Base-by-base conservation (phyloP, 2,329 filamentous ascomycete species). In the Cladosporium colombiae region DNA sequence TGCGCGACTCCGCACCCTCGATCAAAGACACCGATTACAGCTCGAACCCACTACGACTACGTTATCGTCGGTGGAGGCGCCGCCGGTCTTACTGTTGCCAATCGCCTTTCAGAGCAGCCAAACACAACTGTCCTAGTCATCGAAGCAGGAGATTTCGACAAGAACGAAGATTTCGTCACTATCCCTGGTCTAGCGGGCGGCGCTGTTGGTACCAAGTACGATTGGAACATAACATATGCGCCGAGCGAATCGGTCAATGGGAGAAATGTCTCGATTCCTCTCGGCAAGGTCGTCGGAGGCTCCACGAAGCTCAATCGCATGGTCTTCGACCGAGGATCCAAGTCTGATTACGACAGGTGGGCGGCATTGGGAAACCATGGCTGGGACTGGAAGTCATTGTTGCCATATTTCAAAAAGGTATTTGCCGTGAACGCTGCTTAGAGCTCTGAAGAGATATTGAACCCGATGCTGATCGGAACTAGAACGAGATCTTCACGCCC, bases 201-300 rank as follows among this genome's bases (percentile, higher is more conserved):
- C 3, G 56, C 56, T 18, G 10, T 65, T 33, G 62, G 64, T 73
- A 27, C 68, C 69, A 5, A 55, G 70, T 35, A 66, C 73, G 23
- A 73, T 73, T 58, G 74, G 73, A 73, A 64, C 64, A 18, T 70
- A 70, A 56, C 64, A 69, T 11, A 76, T 72, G 3, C 63, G 65
- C 37, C 70, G 70, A 25, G 68, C 70, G 46, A 53, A 66, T 23
- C 69, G 69, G 76, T 82, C 5, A 76, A 78, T 18, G 75, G 76
- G 13, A 77, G 81, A 1, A 69, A 75, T 4, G 78, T 83, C 18
- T 65, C 72, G 4, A 80, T 82, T 50, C 79, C 79, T 31, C 77
- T 82, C 3, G 83, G 81, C 37, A 81, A 82, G 62, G 80, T 83
- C 0, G 75, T 85, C 0, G 83, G 83, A 10, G 83, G 83, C 13